Conservation (phyloP, 257 asterid genomes). For the Craterostigma plantagineum region DNA sequence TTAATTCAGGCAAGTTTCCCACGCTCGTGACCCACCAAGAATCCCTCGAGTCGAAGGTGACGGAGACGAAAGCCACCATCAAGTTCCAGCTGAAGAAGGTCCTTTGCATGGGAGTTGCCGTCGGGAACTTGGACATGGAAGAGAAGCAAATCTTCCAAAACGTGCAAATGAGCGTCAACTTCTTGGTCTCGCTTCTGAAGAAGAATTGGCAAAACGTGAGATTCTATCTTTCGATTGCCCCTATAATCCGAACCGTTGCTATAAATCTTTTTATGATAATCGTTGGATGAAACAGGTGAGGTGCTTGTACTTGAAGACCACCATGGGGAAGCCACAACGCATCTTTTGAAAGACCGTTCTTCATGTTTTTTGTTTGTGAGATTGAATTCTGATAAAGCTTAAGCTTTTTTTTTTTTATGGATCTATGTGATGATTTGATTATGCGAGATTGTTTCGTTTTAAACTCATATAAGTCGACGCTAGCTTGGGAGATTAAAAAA, state of each 20-base stretch:
- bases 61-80: constrained; percentile 3
- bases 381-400: too few relatives aligned
- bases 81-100: constrained; percentile 6
- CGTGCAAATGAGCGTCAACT: constrained; percentile 5
- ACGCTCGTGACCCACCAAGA: constrained; percentile 4
- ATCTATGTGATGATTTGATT: too few relatives aligned
- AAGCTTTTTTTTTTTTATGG: too few relatives aligned
- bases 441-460: too few relatives aligned
- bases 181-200: constrained; percentile 4
- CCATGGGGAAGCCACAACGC: constrained; percentile 7
- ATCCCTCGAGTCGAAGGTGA: constrained; percentile 5
- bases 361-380: too few relatives aligned
- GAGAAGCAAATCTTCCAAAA: constrained; percentile 5
- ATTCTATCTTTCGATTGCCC: not conserved
- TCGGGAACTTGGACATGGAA: constrained; percentile 3
- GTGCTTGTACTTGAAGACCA: constrained; percentile 7
- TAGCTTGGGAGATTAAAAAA: too few relatives aligned
- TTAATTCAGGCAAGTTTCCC: constrained; percentile 1
- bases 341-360: constrained; percentile 1
- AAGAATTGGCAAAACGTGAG: constrained; percentile 6
- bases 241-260: not conserved
- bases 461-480: too few relatives aligned
- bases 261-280: not conserved
- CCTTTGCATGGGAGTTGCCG: constrained; percentile 4
- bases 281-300: constrained; percentile 2